A percentile compares a stretch with the other conserved stretches of the same genome.
Evolutionary conservation across 371 early-diverging fungal species (phyloP).

Genomic region (Mucor piriformis): DNA sequence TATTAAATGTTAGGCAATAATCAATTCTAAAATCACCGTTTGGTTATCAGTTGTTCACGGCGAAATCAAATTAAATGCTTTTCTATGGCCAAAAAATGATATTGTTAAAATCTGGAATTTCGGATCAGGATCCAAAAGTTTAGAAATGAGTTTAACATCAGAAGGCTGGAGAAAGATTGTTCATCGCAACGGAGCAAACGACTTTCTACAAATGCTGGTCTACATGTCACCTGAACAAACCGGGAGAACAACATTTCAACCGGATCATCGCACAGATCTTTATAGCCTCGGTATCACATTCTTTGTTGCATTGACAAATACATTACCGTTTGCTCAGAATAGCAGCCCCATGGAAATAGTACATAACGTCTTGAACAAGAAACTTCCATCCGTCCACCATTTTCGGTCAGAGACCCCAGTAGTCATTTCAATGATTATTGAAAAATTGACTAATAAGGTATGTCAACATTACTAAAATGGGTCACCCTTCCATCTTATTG

Average conservation of each 20-base stretch:
- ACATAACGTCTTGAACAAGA: constrained; percentile 56
- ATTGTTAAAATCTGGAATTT: constrained; percentile 49
- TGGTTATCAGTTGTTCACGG: constrained; percentile 44
- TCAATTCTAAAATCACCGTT: not conserved
- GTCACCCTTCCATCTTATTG: not conserved
- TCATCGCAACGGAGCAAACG: constrained; percentile 33
- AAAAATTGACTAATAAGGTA: constrained; percentile 65
- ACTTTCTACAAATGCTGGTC: constrained; percentile 41
- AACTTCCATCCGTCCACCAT: constrained; percentile 48
- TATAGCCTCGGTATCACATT: constrained; percentile 61
- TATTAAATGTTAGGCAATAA: not conserved
- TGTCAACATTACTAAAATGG: not conserved
- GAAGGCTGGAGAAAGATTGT: constrained; percentile 52
- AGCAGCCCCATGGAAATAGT: constrained; percentile 60
- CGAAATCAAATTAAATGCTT: constrained; percentile 48
- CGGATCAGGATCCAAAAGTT: constrained; percentile 43
- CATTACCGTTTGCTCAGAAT: constrained; percentile 50
- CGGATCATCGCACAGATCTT: constrained; percentile 64
- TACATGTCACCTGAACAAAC: constrained; percentile 65
- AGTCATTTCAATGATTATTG: constrained; percentile 51
- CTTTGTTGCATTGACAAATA: constrained; percentile 52
- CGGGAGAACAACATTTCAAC: constrained; percentile 60
- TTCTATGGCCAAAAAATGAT: constrained; percentile 37
- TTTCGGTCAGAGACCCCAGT: constrained; percentile 53
- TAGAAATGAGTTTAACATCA: constrained; percentile 46